phyloP scores from a whole-genome alignment of 1,284 basidiomycete genomes.

The Rhodotorula sp. region DNA sequence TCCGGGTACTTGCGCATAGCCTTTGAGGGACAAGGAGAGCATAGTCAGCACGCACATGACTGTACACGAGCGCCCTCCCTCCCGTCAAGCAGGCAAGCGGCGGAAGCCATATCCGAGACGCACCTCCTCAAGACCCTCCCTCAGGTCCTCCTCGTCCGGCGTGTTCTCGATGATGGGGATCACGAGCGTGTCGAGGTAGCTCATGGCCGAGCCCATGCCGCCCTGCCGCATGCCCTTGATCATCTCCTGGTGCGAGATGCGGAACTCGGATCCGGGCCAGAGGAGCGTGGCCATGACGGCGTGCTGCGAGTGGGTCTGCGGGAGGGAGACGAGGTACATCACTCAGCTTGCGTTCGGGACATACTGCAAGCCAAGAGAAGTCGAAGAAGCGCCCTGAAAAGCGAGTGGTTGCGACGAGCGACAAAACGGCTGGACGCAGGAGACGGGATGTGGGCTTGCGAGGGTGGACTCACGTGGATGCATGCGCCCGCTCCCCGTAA shows the following conservation, averaged over 20 bases:
- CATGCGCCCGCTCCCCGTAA: constrained; percentile 73
- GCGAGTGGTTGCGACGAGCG: no score
- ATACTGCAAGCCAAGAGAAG: background rate
- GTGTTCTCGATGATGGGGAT: constrained; percentile 87
- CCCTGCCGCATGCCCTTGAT: constrained; percentile 81
- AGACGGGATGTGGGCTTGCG: no score
- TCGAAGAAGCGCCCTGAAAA: no score
- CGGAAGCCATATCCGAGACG: background rate
- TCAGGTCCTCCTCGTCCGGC: constrained; percentile 79
- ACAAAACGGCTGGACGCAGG: no score
- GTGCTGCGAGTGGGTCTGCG: constrained; percentile 68
- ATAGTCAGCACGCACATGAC: background rate
- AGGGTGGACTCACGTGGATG: constrained; percentile 59
- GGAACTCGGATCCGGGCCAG: constrained; percentile 67
- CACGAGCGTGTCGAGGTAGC: constrained; percentile 79
- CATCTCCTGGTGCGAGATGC: constrained; percentile 76
- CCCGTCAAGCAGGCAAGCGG: background rate
- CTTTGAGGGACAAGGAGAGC: constrained; percentile 38
- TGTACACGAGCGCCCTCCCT: background rate
- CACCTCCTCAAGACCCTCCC: constrained; percentile 71
- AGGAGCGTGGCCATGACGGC: constrained; percentile 76
- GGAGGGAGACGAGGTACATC: background rate
- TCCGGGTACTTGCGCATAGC: constrained; percentile 77
- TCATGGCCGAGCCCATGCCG: constrained; percentile 68
- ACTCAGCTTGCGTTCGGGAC: no score